Evolutionary conservation across 2,329 filamentous ascomycete genomes (phyloP), one percentile per base, ranked within the genome.

Genomic region (Pseudogymnoascus sp.): DNA sequence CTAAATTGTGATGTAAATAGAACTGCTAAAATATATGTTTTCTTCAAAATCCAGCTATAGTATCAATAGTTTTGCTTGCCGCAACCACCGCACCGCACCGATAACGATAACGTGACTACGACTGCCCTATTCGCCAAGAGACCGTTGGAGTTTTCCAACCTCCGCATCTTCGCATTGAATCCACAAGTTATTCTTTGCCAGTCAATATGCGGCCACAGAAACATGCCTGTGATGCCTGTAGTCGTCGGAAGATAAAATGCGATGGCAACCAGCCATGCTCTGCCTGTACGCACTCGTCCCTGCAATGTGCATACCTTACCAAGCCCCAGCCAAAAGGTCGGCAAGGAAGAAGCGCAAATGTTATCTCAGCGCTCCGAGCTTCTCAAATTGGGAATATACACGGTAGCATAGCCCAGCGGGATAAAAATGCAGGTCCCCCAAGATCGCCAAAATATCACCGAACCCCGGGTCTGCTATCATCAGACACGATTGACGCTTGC

Each of bases 171-270:
- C 29, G 6, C n/a, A 55, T 55, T 19, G 10, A 55, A 55, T 19
- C 16, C 49, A 10, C 29, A 55, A 55, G 33, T 33, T 55, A 33
- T 19, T 55, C 63, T 49, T 43, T 61, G 33, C 39, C 26, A n/a
- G 39, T 63, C 45, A 45, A 43, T 21, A 45, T 63, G n/a, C 61
- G 63, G 14, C 62, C 62, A 59, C 62, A 63, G 31, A 52, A 37
- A 21, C 59, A 60, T 21, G 45, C 63, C 21, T 64, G 63, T 45
- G 61, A 64, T 59, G 52, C 62, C 6, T 64, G 63, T 39, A 62
- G 61, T 23, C 61, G 55, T 21, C 29, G 59, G 12, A 64, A 63
- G 58, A 63, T 58, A 61, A 43, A 38, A 12, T 64, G 63, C 26
- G 61, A 64, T 59, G 33, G 38, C 23, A 63, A 43, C 19, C 8